Evolutionary conservation across 176 grass and related monocot species (phyloP).

Genomic region (Oryza longistaminata): DNA sequence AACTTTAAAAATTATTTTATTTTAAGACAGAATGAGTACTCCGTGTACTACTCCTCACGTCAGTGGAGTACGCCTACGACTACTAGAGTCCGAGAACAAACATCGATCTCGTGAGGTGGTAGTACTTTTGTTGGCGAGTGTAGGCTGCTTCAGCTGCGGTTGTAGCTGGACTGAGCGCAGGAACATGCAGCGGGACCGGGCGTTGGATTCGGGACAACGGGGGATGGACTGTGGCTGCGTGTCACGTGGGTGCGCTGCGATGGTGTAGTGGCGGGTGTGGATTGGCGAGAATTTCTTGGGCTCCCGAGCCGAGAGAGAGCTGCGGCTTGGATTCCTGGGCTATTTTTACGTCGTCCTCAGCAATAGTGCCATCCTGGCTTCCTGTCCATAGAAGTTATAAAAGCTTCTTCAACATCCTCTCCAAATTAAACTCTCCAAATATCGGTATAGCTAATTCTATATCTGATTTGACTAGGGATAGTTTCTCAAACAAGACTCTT

Average conservation of each 20-base stretch:
- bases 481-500: too few relatives aligned
- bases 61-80: not conserved
- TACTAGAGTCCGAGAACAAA: not conserved
- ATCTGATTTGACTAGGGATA: too few relatives aligned
- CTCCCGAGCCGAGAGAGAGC: not conserved
- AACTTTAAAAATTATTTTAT: too few relatives aligned
- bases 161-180: not conserved
- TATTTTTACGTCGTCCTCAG: not conserved
- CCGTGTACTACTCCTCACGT: not conserved
- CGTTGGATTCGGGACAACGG: conserved; percentile 12
- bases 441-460: too few relatives aligned
- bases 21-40: not conserved
- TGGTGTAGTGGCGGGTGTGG: not conserved
- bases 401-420: too few relatives aligned
- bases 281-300: conserved; percentile 41
- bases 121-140: not conserved
- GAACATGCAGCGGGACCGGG: not conserved
- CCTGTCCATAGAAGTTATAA: not conserved
- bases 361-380: not conserved
- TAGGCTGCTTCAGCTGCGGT: too few relatives aligned
- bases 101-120: not conserved
- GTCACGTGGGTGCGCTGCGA: conserved; percentile 36
- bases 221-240: not conserved
- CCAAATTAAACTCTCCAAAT: too few relatives aligned
- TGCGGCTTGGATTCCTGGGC: conserved; percentile 23